Conservation (phyloP, 2,329 filamentous ascomycete genomes). For the Aspergillus caelatus region DNA sequence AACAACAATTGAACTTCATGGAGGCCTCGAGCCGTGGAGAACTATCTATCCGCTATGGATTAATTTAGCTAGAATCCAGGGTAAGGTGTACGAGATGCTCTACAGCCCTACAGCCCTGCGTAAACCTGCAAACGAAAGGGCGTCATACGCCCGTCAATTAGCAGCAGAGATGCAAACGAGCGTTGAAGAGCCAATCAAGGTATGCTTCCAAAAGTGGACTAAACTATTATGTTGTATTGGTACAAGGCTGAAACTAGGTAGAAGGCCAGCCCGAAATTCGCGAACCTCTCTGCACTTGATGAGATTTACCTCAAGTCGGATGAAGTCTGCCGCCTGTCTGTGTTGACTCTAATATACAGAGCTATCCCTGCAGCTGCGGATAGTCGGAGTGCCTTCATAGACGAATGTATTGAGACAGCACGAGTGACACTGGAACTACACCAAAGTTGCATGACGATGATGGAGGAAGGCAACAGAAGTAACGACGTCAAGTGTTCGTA, state of each 20-base stretch:
- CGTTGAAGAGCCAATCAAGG: slow-evolving; percentile 35
- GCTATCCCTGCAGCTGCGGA: slow-evolving; percentile 38
- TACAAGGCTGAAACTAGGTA: slow-evolving; percentile 3
- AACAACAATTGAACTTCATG: slow-evolving; percentile 25
- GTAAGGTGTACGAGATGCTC: slow-evolving; percentile 61
- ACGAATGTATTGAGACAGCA: slow-evolving; percentile 42
- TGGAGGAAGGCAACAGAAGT: slow-evolving; percentile 31
- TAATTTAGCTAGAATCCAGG: slow-evolving; percentile 58
- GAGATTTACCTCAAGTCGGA: slow-evolving; percentile 33
- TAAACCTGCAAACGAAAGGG: slow-evolving; percentile 30
- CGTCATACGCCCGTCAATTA: slow-evolving; percentile 31
- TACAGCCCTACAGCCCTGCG: slow-evolving; percentile 47
- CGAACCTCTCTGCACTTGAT: slow-evolving; percentile 29
- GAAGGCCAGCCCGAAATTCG: slow-evolving; percentile 15
- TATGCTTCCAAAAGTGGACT: slow-evolving; percentile 8
- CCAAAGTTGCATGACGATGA: slow-evolving; percentile 30
- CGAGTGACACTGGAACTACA: slow-evolving; percentile 38
- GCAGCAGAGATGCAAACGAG: slow-evolving; percentile 31
- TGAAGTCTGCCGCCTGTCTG: slow-evolving; percentile 39
- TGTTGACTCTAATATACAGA: slow-evolving; percentile 45
- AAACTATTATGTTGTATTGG: neutral
- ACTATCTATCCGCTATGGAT: slow-evolving; percentile 59
- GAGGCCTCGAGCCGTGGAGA: slow-evolving; percentile 41
- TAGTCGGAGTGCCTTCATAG: slow-evolving; percentile 34
- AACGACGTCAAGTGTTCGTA: slow-evolving; percentile 33